Evolutionary conservation across 2,329 filamentous ascomycete genomes (phyloP), one percentile per base, ranked within the genome.

Genomic region (Nannizziopsis barbatae): DNA sequence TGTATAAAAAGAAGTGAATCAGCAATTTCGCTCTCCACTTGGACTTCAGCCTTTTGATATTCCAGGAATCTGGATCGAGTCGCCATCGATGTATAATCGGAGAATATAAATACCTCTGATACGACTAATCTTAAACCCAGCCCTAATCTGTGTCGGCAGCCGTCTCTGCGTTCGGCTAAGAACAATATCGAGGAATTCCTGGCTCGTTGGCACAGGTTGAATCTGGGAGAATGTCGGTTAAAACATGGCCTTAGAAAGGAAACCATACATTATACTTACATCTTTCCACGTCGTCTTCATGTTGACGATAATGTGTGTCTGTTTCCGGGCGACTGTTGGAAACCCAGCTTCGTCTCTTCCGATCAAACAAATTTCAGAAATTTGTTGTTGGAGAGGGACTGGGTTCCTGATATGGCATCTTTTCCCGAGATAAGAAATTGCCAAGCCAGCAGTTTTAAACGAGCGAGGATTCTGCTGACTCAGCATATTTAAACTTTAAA

Each of bases 101-200:
- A 35, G 31, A 46, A 22, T 35, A 12, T 22, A 18, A 30, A 55
- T 64, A 74, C 72, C 68, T 70, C 90, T 77, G 62, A 96, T 95
- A 77, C 90, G 81, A 65, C 81, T 86, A 65, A 96, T 95, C 70
- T 95, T 84, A 76, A 98, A 98, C 51, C 92, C 92, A 36, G 89
- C 80, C 61, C 92, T 81, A 65, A 98, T 96, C 74, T 95, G 88
- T 42, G 88, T 98, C 11, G 92, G 92, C 55, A 98, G 75, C 54
- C 90, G 83, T 63, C 90, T 79, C 75, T 96, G 90, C 3, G 88
- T 95, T 58, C 92, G 77, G 63, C 86, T 93, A 61, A 98, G 78
- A 56, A 96, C 89, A 66, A 98, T 95, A 70, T 98, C 92, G 60
- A 98, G 77, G 64, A 98, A 96, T 71, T 98, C 92, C 74, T 93